Evolutionary conservation across 306 rosid species (phyloP).

Genomic region (Sphenostylis stenocarpa): DNA sequence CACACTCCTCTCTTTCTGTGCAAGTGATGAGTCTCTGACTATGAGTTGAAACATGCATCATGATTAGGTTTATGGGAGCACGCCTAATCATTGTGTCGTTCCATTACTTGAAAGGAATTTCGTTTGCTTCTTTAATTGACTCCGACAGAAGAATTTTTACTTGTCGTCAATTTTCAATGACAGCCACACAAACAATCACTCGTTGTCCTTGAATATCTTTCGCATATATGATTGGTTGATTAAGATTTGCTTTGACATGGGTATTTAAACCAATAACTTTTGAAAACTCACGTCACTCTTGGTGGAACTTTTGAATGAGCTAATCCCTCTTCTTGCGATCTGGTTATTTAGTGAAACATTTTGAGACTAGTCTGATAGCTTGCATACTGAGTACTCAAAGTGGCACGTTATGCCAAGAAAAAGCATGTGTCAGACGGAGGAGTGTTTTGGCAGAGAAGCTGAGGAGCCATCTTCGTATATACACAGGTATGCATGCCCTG

Average conservation of each 20-base stretch:
- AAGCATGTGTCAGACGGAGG: neutral
- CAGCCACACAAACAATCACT: neutral
- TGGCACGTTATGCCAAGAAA: neutral
- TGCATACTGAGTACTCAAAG: neutral
- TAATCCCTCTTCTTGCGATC: neutral
- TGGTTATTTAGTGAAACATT: neutral
- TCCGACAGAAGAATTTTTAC: neutral
- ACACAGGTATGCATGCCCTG: neutral
- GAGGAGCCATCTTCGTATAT: neutral
- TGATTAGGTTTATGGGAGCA: constrained; percentile 3
- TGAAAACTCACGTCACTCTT: neutral
- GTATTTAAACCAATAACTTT: neutral
- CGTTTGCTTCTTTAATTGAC: neutral
- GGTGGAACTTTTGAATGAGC: neutral
- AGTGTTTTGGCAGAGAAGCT: neutral
- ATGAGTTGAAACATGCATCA: constrained; percentile 11
- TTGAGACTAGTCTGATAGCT: neutral
- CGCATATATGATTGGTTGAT: neutral
- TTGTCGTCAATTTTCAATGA: neutral
- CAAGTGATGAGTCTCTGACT: neutral
- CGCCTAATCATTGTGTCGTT: constrained; percentile 15
- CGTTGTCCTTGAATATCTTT: neutral
- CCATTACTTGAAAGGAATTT: neutral
- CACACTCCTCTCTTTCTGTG: constrained; percentile 17
- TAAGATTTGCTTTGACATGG: neutral